phyloP scores from a whole-genome alignment of 352 stramenopile species.

The Aphanomyces stellatus region DNA sequence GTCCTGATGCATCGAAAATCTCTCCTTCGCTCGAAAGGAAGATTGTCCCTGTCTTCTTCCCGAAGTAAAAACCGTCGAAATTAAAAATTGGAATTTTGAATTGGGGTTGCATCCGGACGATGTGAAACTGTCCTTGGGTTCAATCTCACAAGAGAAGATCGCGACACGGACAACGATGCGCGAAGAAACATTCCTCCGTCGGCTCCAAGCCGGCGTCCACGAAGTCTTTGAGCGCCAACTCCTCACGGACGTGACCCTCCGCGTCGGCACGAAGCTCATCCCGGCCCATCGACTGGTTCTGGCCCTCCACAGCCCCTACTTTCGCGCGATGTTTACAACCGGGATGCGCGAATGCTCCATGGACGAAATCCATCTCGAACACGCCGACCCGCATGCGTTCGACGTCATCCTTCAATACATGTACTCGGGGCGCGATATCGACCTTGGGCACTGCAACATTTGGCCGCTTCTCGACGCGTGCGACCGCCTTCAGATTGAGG shows the following conservation, averaged over 20 bases:
- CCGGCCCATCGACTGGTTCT: conserved; percentile 55
- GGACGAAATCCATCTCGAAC: conserved; percentile 40
- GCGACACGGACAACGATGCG: background rate
- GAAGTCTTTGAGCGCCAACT: conserved; percentile 35
- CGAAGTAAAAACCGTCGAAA: background rate
- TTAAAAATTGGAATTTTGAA: background rate
- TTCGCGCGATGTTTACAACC: conserved; percentile 64
- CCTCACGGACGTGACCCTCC: conserved; percentile 57
- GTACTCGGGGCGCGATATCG: conserved; percentile 48
- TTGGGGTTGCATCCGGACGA: too few species aligned
- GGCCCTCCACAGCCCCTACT: conserved; percentile 54
- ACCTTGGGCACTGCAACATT: conserved; percentile 46
- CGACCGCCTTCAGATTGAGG: conserved; percentile 54
- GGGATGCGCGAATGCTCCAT: conserved; percentile 53
- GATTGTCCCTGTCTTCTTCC: too few species aligned
- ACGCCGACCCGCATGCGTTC: conserved; percentile 37
- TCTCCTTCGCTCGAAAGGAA: too few species aligned
- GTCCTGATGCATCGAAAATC: too few species aligned
- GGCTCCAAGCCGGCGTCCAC: conserved; percentile 22
- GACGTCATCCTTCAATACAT: conserved; percentile 51
- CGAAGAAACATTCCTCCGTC: background rate
- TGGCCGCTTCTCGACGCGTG: conserved; percentile 50
- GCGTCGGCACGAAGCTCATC: conserved; percentile 36
- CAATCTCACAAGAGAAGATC: too few species aligned
- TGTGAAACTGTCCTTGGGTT: too few species aligned